Evolutionary conservation across 1,284 basidiomycete genomes (phyloP), one percentile per base, ranked within the genome.

Genomic region (Sanghuangporus sanghuang): DNA sequence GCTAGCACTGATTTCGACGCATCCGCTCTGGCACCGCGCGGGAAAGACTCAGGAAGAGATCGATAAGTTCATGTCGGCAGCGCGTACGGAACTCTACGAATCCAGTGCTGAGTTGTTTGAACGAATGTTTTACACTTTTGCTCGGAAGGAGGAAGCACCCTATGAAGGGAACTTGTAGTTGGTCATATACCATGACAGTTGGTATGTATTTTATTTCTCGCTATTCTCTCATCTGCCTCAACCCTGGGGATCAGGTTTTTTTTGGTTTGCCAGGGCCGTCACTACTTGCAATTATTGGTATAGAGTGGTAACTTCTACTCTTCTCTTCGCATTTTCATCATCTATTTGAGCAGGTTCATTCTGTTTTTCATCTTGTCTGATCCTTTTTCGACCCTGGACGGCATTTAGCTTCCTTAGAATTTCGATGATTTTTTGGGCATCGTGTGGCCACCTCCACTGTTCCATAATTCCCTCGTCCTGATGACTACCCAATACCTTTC

Each of bases 81-180:
- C 64, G 12, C 60, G 50, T 7, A 23, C 35, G 23, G 64, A 65
- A 40, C 64, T 65, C 40, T 65, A 55, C 35, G 64, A 65, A 14
- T 38, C 27, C 14, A 50, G 40, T 36, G 23, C 46, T 21, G 36
- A 56, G 18, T 40, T 65, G 27, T 65, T 65, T 35, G 61, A 65
- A 44, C 60, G 64, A 14, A 21, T 65, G 5, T 65, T 62, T 35
- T 65, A 56, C 40, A 57, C 56, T 14, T 62, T 62, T 32, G 64
- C 64, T 16, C 64, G 64, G 57, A 65, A 63, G 39, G 60, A 59
- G 39, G 57, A 55, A 32, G 12, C 40, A 2, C 40, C 44, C 48
- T 60, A 61, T 38, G 60, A 57, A 7, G 64, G 46, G 14, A 44
- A 50, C 14, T 27, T 62, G 6, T 62, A 18, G 21, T 27, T 9